These are phyloP conservation scores for Fraxinus greggii DNA, from an alignment of 305 asterid genomes.

Conservation along the genomic window DNA sequence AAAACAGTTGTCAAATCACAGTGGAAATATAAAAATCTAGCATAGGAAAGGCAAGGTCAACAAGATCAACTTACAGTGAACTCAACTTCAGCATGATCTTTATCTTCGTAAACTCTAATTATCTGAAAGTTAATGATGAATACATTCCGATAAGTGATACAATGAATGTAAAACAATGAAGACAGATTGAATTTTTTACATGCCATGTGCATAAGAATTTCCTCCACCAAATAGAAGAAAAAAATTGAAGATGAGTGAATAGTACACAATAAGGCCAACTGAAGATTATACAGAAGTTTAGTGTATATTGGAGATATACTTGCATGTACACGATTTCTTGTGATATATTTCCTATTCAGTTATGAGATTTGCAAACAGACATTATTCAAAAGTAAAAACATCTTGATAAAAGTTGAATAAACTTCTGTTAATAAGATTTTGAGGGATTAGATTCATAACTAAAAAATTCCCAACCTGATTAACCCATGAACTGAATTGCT, in stretches of 20 bases:
- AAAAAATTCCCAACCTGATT: conserved; percentile 47
- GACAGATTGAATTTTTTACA: not conserved
- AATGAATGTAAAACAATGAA: not conserved
- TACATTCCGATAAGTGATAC: not conserved
- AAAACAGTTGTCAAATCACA: not conserved
- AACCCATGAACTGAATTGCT: conserved; percentile 74
- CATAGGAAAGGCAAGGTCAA: not conserved
- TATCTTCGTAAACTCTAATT: conserved; percentile 68
- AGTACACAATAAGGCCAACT: not conserved
- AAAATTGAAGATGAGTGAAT: not conserved
- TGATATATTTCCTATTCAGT: not conserved
- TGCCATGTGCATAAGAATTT: not conserved
- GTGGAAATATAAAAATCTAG: not conserved
- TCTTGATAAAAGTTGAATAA: conserved; percentile 4
- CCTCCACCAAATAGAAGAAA: not conserved
- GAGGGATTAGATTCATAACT: not conserved
- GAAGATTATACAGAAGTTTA: not conserved
- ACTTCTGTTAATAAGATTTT: not conserved
- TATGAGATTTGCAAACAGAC: not conserved
- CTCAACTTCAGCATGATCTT: conserved; percentile 85
- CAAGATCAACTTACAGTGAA: conserved; percentile 58
- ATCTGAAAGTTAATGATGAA: conserved; percentile 42
- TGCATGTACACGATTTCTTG: not conserved
- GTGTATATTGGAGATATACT: not conserved
- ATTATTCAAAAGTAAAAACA: not conserved